Conservation (phyloP, 805 yeast genomes). For the Isabelozyma gotoi region DNA sequence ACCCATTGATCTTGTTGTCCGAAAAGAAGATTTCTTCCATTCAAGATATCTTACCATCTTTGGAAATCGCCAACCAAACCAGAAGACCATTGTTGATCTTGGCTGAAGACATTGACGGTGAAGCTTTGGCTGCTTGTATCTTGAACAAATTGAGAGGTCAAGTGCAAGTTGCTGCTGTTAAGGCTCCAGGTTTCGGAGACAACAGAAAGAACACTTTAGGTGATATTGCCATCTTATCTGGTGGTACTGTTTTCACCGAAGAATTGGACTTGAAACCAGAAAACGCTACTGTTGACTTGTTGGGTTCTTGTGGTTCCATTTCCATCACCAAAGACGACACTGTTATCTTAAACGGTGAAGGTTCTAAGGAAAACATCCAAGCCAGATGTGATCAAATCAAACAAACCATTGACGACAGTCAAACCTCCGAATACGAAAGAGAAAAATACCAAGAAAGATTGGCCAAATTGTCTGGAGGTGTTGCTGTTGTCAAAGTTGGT, state of each 20-base stretch:
- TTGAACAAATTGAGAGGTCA: constrained; percentile 97
- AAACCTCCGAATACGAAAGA: constrained; percentile 87
- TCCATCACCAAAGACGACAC: constrained; percentile 96
- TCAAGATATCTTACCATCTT: constrained; percentile 88
- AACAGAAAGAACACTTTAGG: constrained; percentile 95
- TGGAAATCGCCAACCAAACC: constrained; percentile 88
- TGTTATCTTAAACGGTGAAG: constrained; percentile 89
- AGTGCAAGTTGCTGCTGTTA: constrained; percentile 95
- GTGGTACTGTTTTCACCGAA: constrained; percentile 90
- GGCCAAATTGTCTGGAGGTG: constrained; percentile 97
- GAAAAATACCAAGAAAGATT: constrained; percentile 97
- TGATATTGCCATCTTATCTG: constrained; percentile 91
- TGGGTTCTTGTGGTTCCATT: constrained; percentile 89
- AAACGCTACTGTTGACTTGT: constrained; percentile 82
- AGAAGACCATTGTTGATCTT: constrained; percentile 91
- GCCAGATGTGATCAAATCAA: constrained; percentile 94
- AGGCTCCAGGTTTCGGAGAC: constrained; percentile 99
- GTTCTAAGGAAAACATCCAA: constrained; percentile 74
- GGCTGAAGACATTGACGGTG: constrained; percentile 97
- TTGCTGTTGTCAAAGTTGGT: constrained; percentile 96
- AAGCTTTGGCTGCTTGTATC: constrained; percentile 97
- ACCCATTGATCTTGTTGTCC: constrained; percentile 78
- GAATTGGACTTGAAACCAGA: constrained; percentile 95
- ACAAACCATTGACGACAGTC: constrained; percentile 67
- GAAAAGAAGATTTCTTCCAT: constrained; percentile 92